Conservation (phyloP, 495 filamentous ascomycete species). For the Neurospora sublineolata region DNA sequence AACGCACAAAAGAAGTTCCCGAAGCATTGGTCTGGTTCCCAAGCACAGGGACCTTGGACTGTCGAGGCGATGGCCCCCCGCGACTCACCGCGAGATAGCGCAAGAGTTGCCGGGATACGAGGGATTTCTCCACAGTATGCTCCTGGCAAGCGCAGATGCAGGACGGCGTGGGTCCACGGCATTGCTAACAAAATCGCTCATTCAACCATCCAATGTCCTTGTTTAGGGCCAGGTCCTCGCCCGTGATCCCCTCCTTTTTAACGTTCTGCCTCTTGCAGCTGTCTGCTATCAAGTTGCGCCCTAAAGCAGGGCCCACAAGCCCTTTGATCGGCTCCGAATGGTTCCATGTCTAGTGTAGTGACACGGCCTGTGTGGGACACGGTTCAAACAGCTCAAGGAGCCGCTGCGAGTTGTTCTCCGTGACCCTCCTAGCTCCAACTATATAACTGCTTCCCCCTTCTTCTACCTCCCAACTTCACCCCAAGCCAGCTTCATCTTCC, state of each 20-base stretch:
- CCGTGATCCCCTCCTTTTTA: background rate
- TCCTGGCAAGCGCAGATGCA: background rate
- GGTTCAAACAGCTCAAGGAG: background rate
- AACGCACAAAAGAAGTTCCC: background rate
- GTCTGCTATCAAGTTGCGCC: background rate
- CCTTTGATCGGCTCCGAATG: background rate
- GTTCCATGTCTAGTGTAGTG: background rate
- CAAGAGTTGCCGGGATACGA: background rate
- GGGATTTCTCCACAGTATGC: background rate
- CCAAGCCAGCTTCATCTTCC: background rate
- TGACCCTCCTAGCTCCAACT: background rate
- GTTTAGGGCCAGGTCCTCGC: background rate
- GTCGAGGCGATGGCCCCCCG: background rate
- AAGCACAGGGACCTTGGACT: background rate
- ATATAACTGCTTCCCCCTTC: background rate
- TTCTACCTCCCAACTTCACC: background rate
- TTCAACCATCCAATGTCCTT: background rate
- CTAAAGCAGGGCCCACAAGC: background rate
- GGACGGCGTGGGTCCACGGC: background rate
- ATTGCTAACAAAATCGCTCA: background rate
- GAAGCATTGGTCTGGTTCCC: background rate
- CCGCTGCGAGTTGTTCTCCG: background rate
- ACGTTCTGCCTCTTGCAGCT: background rate
- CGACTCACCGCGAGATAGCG: background rate
- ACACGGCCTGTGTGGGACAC: background rate